Base-by-base conservation (phyloP, 768 basidiomycete genomes). In the Suillus lakei region DNA sequence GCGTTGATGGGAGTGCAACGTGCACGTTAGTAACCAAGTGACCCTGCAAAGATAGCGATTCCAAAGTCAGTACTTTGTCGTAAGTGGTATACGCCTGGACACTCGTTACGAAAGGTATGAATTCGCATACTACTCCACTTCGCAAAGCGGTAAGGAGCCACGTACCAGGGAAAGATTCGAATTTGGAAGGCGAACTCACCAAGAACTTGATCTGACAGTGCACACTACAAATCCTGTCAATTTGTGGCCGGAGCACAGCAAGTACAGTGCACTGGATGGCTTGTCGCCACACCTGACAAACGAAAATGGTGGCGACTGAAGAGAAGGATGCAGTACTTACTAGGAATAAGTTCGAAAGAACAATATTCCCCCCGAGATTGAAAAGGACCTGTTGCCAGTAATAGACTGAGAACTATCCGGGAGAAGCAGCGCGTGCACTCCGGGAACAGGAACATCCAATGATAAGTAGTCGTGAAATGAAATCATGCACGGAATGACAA, bases 371-470 rank as follows among this genome's bases (percentile, higher is more conserved):
- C n/a, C 55, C 44, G 56, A 43, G 64, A 43, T 59, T 60, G 18
- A 62, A 39, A 58, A 65, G 61, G n/a, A 60, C 48, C 56, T 62
- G 44, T 61, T 43, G 50, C 64, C 66, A 67, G 41, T 65, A 67
- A 65, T 65, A 68, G 67, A 54, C 36, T 13, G 53, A 54, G 32
- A 61, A 48, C 44, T 28, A 34, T 16, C 56, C 51, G 50, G 64
- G 43, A 71, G 68, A 72, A 67, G 67, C 67, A 76, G 65, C 70
- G 69, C 70, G 50, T 51, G 74, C 66, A 39, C 61, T 46, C 38
- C 41, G 26, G 61, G 2, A 54, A 64, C 62, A 70, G 68, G 67
- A 60, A 46, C 39, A 8, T 38, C n/a, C 58, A 30, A 41, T 59
- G 56, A 59, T 58, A 39, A 18, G 26, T 4, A 51, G 53, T 58